Conservation (phyloP, 495 filamentous ascomycete species). For the Polyplosphaeria fusca region DNA sequence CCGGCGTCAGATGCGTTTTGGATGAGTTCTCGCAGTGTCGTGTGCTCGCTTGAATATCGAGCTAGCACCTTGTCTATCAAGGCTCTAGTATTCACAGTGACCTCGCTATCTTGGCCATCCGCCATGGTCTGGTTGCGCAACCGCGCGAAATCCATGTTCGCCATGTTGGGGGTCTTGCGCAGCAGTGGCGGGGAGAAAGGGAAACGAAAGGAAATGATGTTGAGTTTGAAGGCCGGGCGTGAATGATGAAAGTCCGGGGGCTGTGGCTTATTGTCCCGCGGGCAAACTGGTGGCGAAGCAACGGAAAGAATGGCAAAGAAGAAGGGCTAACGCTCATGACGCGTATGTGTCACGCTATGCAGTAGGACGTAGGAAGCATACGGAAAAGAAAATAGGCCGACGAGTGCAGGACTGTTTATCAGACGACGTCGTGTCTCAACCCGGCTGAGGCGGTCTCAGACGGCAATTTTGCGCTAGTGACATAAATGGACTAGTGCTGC, state of each 20-base stretch:
- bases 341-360: too few species aligned
- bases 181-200: too few species aligned
- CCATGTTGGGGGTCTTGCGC: slow-evolving; percentile 39
- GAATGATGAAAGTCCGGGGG: background rate
- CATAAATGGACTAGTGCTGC: too few species aligned
- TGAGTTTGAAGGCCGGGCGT: background rate
- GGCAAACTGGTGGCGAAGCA: slow-evolving; percentile 22
- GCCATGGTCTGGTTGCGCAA: slow-evolving; percentile 82
- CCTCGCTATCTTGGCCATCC: slow-evolving; percentile 86
- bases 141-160: slow-evolving; percentile 71
- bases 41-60: slow-evolving; percentile 90
- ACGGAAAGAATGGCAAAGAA: slow-evolving; percentile 2
- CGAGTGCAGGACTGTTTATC: too few species aligned
- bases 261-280: slow-evolving; percentile 6
- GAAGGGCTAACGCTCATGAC: too few species aligned
- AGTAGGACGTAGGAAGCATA: too few species aligned
- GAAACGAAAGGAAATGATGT: background rate
- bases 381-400: too few species aligned
- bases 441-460: too few species aligned
- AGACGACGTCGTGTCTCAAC: too few species aligned
- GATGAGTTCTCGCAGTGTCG: slow-evolving; percentile 82
- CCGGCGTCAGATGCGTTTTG: slow-evolving; percentile 97
- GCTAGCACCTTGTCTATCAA: slow-evolving; percentile 97
- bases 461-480: too few species aligned
- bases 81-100: slow-evolving; percentile 94